Evolutionary conservation across 2,329 filamentous ascomycete species (phyloP), one percentile per base, ranked within the genome.

Genomic region (Pochonia chlamydosporia): DNA sequence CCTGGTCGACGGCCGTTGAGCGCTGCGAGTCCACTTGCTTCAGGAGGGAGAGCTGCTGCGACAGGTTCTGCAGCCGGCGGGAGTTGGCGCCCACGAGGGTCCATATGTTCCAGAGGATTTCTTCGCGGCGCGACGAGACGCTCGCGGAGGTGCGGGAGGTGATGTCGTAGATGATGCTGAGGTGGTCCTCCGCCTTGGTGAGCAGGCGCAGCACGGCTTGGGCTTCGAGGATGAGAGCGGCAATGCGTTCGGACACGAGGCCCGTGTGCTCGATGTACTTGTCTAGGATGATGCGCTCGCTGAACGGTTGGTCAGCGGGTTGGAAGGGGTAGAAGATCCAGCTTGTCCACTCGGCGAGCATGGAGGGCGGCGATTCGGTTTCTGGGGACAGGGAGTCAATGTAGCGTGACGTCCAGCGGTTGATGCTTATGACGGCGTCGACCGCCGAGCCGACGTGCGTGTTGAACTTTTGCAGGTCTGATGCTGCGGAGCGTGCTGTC

Each of bases 231-330:
- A 93, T 87, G 13, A 95, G 75, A 16, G 65, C 64, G 3, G 71
- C 67, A 52, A 92, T 87, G 58, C 86, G 82, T 37, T 85, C 82
- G 50, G 85, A 84, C 10, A 91, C 80, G 13, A 82, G 73, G 20
- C 73, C 69, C 1, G 86, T 85, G 65, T 92, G 87, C 47, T 82
- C 75, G 20, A 90, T 74, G 62, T 92, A 93, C 60, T 87, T 84
- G 51, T 89, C 80, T 31, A 87, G 72, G 2, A 93, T 71, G 16
- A 78, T 67, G 35, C 75, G 73, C 59, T 86, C 80, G 53, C 62
- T 65, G 28, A 65, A 63, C n/a, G 56, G 54, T 4, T 54, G 49
- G 2, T 81, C 78, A 4, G 76, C 67, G 8, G 79, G 76, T 46
- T 81, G 73, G 58, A 91, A 89, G 3, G 84, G 82, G 1, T 78